Evolutionary conservation across 2,329 filamentous ascomycete species (phyloP).

Genomic region (Alternaria incomplexa): DNA sequence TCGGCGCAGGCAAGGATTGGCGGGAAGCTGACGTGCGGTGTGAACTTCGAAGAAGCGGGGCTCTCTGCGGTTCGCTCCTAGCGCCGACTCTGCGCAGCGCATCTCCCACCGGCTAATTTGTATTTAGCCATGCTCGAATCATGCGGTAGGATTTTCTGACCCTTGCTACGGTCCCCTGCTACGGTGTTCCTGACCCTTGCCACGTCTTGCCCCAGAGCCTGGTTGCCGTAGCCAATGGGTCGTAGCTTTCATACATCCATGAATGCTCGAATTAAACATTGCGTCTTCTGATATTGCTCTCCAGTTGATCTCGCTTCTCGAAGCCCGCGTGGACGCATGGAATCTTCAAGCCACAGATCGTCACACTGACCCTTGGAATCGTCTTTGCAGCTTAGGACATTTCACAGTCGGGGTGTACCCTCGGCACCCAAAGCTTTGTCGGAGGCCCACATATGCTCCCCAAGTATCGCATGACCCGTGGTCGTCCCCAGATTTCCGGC

Average conservation of each 20-base stretch:
- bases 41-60: conserved; percentile 7
- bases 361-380: conserved; percentile 34
- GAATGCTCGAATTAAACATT: conserved; percentile 35
- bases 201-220: conserved; percentile 22
- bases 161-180: neutral
- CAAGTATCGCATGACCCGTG: conserved; percentile 44
- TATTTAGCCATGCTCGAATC: conserved; percentile 12
- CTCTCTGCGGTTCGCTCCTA: conserved; percentile 2
- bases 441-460: conserved; percentile 45
- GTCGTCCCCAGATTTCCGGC: conserved; percentile 33
- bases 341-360: conserved; percentile 46
- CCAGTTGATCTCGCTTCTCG: conserved; percentile 48
- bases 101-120: conserved; percentile 13
- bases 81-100: neutral
- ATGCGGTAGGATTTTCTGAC: neutral
- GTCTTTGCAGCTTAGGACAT: conserved; percentile 35
- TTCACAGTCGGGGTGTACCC: conserved; percentile 34
- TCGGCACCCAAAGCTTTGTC: conserved; percentile 41
- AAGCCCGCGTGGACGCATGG: conserved; percentile 47
- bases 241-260: conserved; percentile 21
- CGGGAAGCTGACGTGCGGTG: conserved; percentile 13
- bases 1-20: conserved; percentile 18
- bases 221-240: conserved; percentile 31
- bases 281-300: conserved; percentile 40
- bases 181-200: conserved; percentile 9